phyloP scores from a whole-genome alignment of 2,329 filamentous ascomycete genomes.

The Phyllosticta ampelicida region DNA sequence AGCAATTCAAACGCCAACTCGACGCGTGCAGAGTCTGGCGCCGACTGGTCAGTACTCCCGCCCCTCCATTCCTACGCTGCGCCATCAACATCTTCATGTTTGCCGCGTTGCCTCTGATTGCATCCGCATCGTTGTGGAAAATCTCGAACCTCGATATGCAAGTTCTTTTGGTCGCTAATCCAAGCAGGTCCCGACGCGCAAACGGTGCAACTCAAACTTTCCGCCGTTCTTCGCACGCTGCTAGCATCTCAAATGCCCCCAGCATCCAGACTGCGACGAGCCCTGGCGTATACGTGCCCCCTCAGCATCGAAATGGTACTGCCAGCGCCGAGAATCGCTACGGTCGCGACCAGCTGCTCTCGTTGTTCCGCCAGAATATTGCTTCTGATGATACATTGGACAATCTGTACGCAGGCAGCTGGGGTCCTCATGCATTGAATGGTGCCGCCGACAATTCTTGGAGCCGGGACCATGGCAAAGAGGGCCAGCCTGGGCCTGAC shows the following conservation, averaged over 20 bases:
- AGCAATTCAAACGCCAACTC: slow-evolving; percentile 26
- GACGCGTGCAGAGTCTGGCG: slow-evolving; percentile 32
- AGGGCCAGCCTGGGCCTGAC: slow-evolving; percentile 68
- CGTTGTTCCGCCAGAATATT: slow-evolving; percentile 55
- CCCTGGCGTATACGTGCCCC: slow-evolving; percentile 48
- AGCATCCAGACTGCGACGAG: slow-evolving; percentile 22
- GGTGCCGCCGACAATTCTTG: slow-evolving; percentile 49
- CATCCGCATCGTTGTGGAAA: background rate
- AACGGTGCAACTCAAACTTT: slow-evolving; percentile 60
- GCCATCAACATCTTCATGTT: slow-evolving; percentile 10
- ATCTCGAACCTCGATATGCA: background rate
- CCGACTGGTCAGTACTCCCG: slow-evolving; percentile 34
- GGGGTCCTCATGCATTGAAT: slow-evolving; percentile 67
- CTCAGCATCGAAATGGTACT: slow-evolving; percentile 48
- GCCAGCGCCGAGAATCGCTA: slow-evolving; percentile 50
- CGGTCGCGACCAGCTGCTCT: slow-evolving; percentile 66
- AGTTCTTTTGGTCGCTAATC: slow-evolving; percentile 2
- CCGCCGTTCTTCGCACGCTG: slow-evolving; percentile 51
- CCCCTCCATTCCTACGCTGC: slow-evolving; percentile 9
- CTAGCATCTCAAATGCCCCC: slow-evolving; percentile 36
- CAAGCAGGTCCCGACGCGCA: slow-evolving; percentile 48
- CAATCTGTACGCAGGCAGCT: slow-evolving; percentile 60
- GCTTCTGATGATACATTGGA: slow-evolving; percentile 49
- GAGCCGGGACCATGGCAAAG: slow-evolving; percentile 67
- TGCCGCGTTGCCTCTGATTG: background rate